Evolutionary conservation across 129 eudicot species (phyloP), one percentile per base, ranked within the genome.

Genomic region (Centrapalus pauciflorus): DNA sequence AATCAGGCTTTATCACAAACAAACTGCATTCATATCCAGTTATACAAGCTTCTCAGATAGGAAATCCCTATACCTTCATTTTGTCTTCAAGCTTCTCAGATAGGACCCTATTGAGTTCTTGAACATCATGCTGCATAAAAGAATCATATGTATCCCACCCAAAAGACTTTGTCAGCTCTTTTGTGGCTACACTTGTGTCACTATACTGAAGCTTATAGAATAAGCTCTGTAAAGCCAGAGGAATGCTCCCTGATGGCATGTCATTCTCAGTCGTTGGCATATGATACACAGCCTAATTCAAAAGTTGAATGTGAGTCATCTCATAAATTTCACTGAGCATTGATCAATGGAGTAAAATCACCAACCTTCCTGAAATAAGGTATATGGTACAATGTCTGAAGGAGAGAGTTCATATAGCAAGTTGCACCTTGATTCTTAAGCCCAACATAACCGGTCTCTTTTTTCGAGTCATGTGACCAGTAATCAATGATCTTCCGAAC

Each of bases 251-350:
- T 9, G 87, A 59, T 27, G 95, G 90, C 66, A 75, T 69, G 52
- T 87, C 95, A 64, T 83, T 83, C 84, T 87, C 95, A 28, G 95
- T 83, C 40, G 95, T 87, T 26, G 95, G 95, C 95, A 87, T 87
- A 67, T 87, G 95, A 56, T 87, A 87, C 25, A 87, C 95, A 54
- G 95, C 90, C 95, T 87, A 75, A 29, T 46, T 51, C 17, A 43
- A 28, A 34, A 21, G 38, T 19, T 23, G 50, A 65, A 29, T 16
- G 56, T 29, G 61, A 67, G 77, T 20, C 28, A 25, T 48, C 34
- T 23, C 41, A 48, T 48, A 17, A 14, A 14, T 45, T 48, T 7
- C 54, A 19, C 5, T 17, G 25, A 17, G 54, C 54, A 48, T 45
- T 24, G 19, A 7, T 45, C 2, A n/a, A 24, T 26, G 4, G 54